Base-by-base conservation (phyloP, 208 protist species). In the Leishmania lainsoni region DNA sequence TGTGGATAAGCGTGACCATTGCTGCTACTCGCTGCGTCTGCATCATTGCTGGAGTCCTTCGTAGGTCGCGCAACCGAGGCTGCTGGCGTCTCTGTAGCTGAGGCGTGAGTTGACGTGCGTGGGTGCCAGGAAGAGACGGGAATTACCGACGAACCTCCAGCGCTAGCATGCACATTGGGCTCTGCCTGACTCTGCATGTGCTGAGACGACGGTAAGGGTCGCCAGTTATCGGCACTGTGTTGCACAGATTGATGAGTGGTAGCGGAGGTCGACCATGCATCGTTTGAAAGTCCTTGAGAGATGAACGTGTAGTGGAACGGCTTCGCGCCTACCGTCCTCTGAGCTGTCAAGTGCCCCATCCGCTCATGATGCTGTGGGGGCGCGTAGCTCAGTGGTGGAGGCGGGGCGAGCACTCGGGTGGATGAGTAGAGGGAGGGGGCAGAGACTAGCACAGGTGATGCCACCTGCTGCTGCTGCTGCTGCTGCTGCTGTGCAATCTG, bases 281-380 rank as follows among this genome's bases (percentile, higher is more conserved):
- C 51, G 72, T n/a, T 59, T 26, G n/a, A 32, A 42, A 56, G 72
- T 10, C 72, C 51, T 61, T 61, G 72, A 35, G 72, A 76, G 72
- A 76, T 54, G 51, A 51, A 76, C 16, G n/a, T 45, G 51, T 76
- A 76, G 51, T 76, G 72, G 69, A 73, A 32, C 69, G 69, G 26
- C 69, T 73, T n/a, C 45, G 45, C 45, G 16, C 22, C 26, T 8
- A 52, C n/a, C 69, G n/a, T n/a, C 69, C 26, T 14, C 69, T 73
- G 22, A 26, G 42, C 69, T 51, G 39, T 32, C 69, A 26, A 73
- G 51, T 20, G n/a, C 72, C 59, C 29, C 17, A 16, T 20, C 45
- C 20, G 69, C 42, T 73, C 14, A 1, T 22, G 39, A 35, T 9
- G 39, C 17, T 48, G 66, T 8, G 5, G 66, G 5, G 39, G 39